These are phyloP conservation scores for Apiospora kogelbergensis DNA, from an alignment of 2,329 filamentous ascomycete species.

Conservation along the genomic window DNA sequence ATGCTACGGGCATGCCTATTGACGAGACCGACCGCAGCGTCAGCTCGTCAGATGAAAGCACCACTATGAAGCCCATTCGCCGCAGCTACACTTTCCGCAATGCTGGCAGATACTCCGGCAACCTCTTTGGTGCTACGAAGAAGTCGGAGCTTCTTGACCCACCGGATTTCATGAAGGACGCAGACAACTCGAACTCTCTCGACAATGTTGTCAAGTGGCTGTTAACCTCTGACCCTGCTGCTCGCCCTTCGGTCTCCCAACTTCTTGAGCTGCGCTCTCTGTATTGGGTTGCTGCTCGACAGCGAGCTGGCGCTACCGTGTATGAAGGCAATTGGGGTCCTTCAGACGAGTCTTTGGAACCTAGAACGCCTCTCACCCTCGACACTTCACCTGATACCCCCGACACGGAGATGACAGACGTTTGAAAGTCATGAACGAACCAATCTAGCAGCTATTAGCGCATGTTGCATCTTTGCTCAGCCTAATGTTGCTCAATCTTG, in stretches of 20 bases:
- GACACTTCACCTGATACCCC: conserved; percentile 14
- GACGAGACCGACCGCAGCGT: conserved; percentile 39
- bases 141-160: conserved; percentile 59
- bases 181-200: conserved; percentile 69
- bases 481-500: conserved; percentile 30
- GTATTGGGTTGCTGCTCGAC: conserved; percentile 74
- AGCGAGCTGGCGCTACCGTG: conserved; percentile 86
- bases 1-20: conserved; percentile 70
- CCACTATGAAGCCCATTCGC: conserved; percentile 17
- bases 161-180: conserved; percentile 86
- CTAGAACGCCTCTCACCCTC: conserved; percentile 19
- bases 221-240: conserved; percentile 72
- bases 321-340: conserved; percentile 97
- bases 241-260: conserved; percentile 73
- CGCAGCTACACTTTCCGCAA: conserved; percentile 27
- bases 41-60: conserved; percentile 29
- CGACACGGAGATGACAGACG: conserved; percentile 62
- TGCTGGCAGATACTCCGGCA: conserved; percentile 32
- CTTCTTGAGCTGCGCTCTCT: conserved; percentile 73
- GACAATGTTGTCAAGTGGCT: conserved; percentile 86
- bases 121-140: conserved; percentile 47
- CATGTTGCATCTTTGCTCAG: conserved; percentile 14
- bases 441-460: conserved; percentile 20
- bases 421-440: conserved; percentile 35
- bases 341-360: conserved; percentile 47